Evolutionary conservation across 225 moss, liverwort and hornwort species (phyloP).

Genomic region (Bryoerythrophyllum caledonicum): DNA sequence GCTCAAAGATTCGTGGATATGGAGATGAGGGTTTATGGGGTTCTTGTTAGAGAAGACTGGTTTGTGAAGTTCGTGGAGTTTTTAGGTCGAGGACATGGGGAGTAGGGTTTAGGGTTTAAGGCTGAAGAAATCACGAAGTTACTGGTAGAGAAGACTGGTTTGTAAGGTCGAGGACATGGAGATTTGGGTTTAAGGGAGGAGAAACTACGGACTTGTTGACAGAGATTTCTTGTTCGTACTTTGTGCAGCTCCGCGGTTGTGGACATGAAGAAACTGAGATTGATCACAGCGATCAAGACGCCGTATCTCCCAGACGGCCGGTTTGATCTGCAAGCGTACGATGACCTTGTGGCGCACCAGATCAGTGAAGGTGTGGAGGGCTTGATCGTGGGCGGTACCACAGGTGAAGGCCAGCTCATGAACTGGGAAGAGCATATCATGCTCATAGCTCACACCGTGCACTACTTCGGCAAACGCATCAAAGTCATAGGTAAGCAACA

Average conservation of each 20-base stretch:
- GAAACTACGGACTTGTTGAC: too few relatives aligned
- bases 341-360: conserved; percentile 52
- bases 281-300: conserved; percentile 76
- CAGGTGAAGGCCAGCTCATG: conserved; percentile 87
- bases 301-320: conserved; percentile 67
- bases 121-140: background rate
- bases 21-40: background rate
- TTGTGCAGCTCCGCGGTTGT: conserved; percentile 55
- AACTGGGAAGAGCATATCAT: conserved; percentile 77
- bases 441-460: conserved; percentile 68
- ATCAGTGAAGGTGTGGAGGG: conserved; percentile 59
- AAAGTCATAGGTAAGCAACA: conserved; percentile 51
- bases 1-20: too few relatives aligned
- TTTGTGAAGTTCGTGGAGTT: background rate
- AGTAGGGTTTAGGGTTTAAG: conserved; percentile 6
- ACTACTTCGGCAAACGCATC: conserved; percentile 50
- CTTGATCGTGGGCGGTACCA: conserved; percentile 74
- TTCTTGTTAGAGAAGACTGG: background rate
- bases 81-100: background rate
- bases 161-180: too few relatives aligned
- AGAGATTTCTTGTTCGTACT: too few relatives aligned
- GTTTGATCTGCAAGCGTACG: conserved; percentile 61
- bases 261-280: conserved; percentile 58
- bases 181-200: too few relatives aligned
- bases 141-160: background rate